These are phyloP conservation scores for Ciborinia camelliae DNA, from an alignment of 2,329 filamentous ascomycete species.

Conservation along the genomic window DNA sequence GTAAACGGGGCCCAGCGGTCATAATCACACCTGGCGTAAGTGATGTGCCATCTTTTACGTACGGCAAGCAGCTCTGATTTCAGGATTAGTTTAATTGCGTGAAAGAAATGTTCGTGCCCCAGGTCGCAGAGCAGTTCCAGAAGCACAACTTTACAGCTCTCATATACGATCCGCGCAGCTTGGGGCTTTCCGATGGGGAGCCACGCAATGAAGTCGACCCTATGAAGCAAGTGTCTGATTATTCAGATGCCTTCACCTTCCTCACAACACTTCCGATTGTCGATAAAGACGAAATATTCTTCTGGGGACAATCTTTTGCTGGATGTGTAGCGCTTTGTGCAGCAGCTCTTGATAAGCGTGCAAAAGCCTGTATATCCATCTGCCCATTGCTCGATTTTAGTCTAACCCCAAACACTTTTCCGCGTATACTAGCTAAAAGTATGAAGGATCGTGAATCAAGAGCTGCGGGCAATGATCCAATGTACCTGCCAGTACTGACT, in stretches of 20 bases:
- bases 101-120: conserved; percentile 23
- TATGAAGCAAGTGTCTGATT: conserved; percentile 37
- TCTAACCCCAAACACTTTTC: neutral
- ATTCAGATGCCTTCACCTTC: conserved; percentile 40
- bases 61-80: neutral
- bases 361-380: conserved; percentile 38
- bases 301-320: conserved; percentile 40
- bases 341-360: conserved; percentile 41
- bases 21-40: conserved; percentile 31
- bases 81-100: conserved; percentile 24
- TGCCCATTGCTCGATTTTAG: conserved; percentile 20
- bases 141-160: conserved; percentile 38
- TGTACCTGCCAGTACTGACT: neutral
- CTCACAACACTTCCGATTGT: conserved; percentile 35
- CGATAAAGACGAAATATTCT: conserved; percentile 36
- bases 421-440: neutral
- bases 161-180: conserved; percentile 39
- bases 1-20: conserved; percentile 25
- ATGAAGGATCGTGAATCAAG: neutral
- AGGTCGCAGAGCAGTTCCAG: conserved; percentile 25
- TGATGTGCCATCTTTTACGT: neutral
- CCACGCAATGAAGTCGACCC: conserved; percentile 39
- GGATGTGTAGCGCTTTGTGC: conserved; percentile 41
- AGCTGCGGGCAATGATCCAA: neutral
- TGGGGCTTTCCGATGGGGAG: conserved; percentile 36